A percentile compares a stretch with the other conserved stretches of the same genome.
Evolutionary conservation across 2,329 filamentous ascomycete genomes (phyloP).

Genomic region (Arthrobotrys entomopaga): DNA sequence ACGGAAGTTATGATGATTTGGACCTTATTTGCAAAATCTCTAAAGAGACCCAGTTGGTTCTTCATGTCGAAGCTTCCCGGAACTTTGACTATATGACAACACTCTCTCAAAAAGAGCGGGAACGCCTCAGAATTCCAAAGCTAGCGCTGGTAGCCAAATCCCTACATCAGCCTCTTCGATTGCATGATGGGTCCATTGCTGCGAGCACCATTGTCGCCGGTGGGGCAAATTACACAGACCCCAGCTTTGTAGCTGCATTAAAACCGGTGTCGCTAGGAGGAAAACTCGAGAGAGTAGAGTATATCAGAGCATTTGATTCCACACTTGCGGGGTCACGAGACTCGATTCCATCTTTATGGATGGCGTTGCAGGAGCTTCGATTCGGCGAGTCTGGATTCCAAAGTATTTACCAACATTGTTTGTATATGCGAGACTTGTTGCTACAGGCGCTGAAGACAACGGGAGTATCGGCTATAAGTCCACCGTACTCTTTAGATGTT

Average conservation of each 20-base stretch:
- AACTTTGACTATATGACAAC: slow-evolving; percentile 47
- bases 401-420: slow-evolving; percentile 9
- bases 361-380: slow-evolving; percentile 33
- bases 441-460: no score
- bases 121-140: slow-evolving; percentile 8
- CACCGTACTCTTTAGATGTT: no score
- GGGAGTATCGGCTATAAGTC: no score
- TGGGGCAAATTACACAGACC: slow-evolving; percentile 19
- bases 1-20: slow-evolving; percentile 28
- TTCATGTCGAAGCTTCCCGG: slow-evolving; percentile 35
- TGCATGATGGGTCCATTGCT: slow-evolving; percentile 2
- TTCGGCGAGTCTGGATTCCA: slow-evolving; percentile 28
- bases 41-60: slow-evolving; percentile 24
- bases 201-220: slow-evolving; percentile 26
- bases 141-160: not conserved
- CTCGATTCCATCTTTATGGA: slow-evolving; percentile 19
- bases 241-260: slow-evolving; percentile 9
- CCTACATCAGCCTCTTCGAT: slow-evolving; percentile 3
- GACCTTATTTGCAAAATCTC: slow-evolving; percentile 18
- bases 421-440: not conserved
- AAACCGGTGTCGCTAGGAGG: slow-evolving; percentile 26
- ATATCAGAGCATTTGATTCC: slow-evolving; percentile 23
- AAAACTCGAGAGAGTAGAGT: not conserved
- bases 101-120: slow-evolving; percentile 4
- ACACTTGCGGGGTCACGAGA: slow-evolving; percentile 36